A percentile compares a stretch with the other conserved stretches of the same genome.
Conservation (phyloP, 371 early-diverging fungal genomes). For the Cokeromyces recurvatus region DNA sequence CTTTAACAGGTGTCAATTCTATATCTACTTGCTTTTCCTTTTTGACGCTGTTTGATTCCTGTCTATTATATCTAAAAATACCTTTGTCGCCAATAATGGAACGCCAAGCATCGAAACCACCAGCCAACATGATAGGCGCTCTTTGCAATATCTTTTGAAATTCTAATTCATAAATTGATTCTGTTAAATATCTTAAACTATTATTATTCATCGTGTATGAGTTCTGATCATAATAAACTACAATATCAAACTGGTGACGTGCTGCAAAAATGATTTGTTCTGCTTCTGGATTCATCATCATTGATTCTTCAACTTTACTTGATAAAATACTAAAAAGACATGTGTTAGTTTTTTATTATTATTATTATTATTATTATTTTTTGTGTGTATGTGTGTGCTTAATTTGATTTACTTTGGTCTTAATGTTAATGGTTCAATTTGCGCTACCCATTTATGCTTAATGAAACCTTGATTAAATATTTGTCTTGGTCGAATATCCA, state of each 20-base stretch:
- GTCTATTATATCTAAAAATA: conserved; percentile 22
- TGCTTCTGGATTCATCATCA: conserved; percentile 31
- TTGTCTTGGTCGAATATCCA: conserved; percentile 77
- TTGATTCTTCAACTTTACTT: conserved; percentile 9
- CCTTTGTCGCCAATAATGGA: conserved; percentile 27
- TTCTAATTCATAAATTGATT: conserved; percentile 61
- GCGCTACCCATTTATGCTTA: conserved; percentile 62
- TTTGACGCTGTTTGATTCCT: not conserved
- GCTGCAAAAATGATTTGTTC: conserved; percentile 59
- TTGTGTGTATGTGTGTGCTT: no score
- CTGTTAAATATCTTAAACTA: conserved; percentile 35
- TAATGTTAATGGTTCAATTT: conserved; percentile 67
- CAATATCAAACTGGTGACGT: conserved; percentile 67
- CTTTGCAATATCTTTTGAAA: conserved; percentile 40
- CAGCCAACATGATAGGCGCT: conserved; percentile 63
- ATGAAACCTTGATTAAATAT: conserved; percentile 71
- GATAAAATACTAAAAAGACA: conserved; percentile 9
- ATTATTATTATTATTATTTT: no score
- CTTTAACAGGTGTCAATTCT: conserved; percentile 5
- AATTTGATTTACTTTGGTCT: conserved; percentile 38
- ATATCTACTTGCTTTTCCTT: not conserved
- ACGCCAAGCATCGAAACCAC: conserved; percentile 77
- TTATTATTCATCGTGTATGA: conserved; percentile 19
- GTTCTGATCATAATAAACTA: conserved; percentile 72
- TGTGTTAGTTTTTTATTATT: no score